phyloP scores from a whole-genome alignment of 768 basidiomycete species.

The Mycena albidolilacea region DNA sequence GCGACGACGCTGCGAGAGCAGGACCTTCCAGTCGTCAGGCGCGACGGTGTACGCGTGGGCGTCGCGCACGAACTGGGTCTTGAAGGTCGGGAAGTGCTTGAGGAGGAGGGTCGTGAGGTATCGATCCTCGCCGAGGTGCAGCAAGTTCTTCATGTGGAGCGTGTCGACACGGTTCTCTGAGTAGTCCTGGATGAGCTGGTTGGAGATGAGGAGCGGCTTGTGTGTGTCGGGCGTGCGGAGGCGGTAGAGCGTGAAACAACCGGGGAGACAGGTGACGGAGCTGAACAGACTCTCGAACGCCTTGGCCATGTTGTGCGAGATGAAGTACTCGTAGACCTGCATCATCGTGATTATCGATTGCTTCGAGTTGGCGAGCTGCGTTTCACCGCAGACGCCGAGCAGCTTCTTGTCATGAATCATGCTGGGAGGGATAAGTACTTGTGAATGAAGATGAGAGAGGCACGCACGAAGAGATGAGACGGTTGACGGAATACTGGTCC shows the following conservation, averaged over 20 bases:
- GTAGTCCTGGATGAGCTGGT: slow-evolving; percentile 92
- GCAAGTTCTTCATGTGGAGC: slow-evolving; percentile 97
- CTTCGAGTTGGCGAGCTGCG: slow-evolving; percentile 91
- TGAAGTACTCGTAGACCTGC: slow-evolving; percentile 99
- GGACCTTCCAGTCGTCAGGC: slow-evolving; percentile 94
- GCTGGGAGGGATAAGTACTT: slow-evolving; percentile 56
- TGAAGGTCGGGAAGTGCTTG: slow-evolving; percentile 95
- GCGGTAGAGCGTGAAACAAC: slow-evolving; percentile 98
- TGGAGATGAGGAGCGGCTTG: slow-evolving; percentile 94
- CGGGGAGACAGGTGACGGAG: slow-evolving; percentile 97
- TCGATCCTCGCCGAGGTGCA: slow-evolving; percentile 99
- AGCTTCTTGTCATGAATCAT: slow-evolving; percentile 98
- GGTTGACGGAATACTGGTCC: slow-evolving; percentile 88
- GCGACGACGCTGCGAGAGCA: slow-evolving; percentile 96
- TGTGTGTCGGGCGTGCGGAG: slow-evolving; percentile 95
- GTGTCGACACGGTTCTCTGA: slow-evolving; percentile 98
- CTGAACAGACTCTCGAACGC: slow-evolving; percentile 98
- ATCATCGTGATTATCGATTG: slow-evolving; percentile 98
- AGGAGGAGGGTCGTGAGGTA: slow-evolving; percentile 96
- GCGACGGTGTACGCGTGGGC: slow-evolving; percentile 96
- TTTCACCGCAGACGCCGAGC: slow-evolving; percentile 96
- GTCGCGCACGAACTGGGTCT: slow-evolving; percentile 96
- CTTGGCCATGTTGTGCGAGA: slow-evolving; percentile 99
- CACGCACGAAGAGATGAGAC: slow-evolving; percentile 93
- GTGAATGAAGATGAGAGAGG: neutral